Evolutionary conservation across 345 rosid species (phyloP), one percentile per base, ranked within the genome.

Genomic region (Euclidium syriacum): DNA sequence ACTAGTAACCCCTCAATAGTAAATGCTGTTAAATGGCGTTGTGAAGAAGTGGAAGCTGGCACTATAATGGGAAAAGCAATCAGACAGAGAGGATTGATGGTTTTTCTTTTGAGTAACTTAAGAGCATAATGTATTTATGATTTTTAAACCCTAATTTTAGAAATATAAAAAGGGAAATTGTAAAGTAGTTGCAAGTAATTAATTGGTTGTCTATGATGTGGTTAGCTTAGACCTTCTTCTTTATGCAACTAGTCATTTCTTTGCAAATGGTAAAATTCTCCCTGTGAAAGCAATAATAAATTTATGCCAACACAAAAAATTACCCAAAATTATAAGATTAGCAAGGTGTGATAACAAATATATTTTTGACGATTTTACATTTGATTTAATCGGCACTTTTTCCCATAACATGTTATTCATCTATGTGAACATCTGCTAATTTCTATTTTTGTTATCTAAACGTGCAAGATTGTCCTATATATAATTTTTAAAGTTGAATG

Each of bases 21-120:
- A 50, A 71, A 71, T 71, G 75, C 71, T 71, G 75, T 71, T 64
- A 71, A 64, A 71, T 64, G 75, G 47, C 55, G 65, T n/a, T n/a
- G 65, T 71, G 75, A 49, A 30, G 69, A 54, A 56, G 52, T 35
- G 65, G 62, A 71, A 64, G 70, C 75, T 70, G 64, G 60, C 53
- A 63, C 58, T 63, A 63, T 64, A 56, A 63, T 63, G 23, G 64
- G 58, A 55, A 55, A 63, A 49, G 38, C 52, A 71, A 29, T 63
- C 65, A 56, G 60, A 40, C 70, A 56, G 26, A 56, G 44, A 63
- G 26, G 22, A 40, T 63, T 69, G 30, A 47, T 46, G 52, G 43
- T 22, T 19, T 50, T n/a, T n/a, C n/a, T n/a, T 41, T 39, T 18
- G 9, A 59, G 73, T 1, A 52, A 52, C 68, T 61, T 43, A 18